Evolutionary conservation across 169 alveolate genomes (phyloP), one percentile per base, ranked within the genome.

Genomic region (Plasmodium vivax): DNA sequence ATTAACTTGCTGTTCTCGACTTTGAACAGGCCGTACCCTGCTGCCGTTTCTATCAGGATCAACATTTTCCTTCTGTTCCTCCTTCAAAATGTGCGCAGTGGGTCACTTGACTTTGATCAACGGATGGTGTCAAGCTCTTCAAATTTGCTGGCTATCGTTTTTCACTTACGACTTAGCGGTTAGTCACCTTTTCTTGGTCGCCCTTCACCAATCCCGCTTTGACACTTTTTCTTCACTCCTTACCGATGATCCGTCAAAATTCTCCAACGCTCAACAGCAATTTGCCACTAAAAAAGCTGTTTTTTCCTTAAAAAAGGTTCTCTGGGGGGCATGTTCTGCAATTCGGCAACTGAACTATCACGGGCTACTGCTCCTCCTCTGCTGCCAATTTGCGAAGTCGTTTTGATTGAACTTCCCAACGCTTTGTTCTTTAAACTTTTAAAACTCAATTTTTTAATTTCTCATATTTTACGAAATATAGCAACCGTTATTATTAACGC

Each of bases 21-120:
- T 95, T 98, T 97, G 96, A 99, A 99, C 43, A 99, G 98, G 83
- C 99, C 99, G 95, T 98, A 99, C 51, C 99, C 99, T 30, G 99
- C 99, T 19, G 99, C 99, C 27, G 99, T 99, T 96, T 99, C 99
- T 82, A 99, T 97, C 34, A 99, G 98, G 85, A 99, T 98, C 96
- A 99, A 96, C 99, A 99, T 99, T 85, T 95, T 97, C 10, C 14
- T 62, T 27, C 34, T 71, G 8, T 45, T 32, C 68, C 82, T 34
- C 47, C 82, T 74, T 4, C 23, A 74, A 74, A 32, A 10, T 16
- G 32, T 14, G 41, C 82, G 51, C 8, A 19, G 30, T 0, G 43
- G 12, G 5, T 34, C 30, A 16, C 56, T 34, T 12, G 10, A 34
- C 51, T 32, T 32, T 32, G 34, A 62, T 7, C 36, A 62, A 27